phyloP scores from a whole-genome alignment of 441 rosid species.

The Eruca vesicaria region DNA sequence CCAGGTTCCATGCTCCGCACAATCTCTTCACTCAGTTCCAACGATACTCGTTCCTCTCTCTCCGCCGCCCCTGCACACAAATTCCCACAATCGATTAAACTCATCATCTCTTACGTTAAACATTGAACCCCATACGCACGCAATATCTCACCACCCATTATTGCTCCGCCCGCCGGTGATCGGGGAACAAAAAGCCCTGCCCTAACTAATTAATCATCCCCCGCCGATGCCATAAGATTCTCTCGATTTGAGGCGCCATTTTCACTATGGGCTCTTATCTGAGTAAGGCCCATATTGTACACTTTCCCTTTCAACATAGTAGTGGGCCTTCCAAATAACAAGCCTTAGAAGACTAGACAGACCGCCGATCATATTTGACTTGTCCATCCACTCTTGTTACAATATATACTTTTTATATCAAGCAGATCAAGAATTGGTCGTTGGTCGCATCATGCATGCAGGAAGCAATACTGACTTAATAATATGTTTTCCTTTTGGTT shows the following conservation, averaged over 20 bases:
- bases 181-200: not conserved
- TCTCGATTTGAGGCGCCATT: not conserved
- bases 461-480: too few relatives aligned
- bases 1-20: constrained; percentile 94
- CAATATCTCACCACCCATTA: not conserved
- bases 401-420: too few relatives aligned
- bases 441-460: too few relatives aligned
- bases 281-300: not conserved
- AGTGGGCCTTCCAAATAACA: not conserved
- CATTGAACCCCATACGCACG: not conserved
- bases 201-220: not conserved
- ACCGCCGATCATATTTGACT: too few relatives aligned
- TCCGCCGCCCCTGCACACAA: constrained; percentile 50
- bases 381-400: too few relatives aligned
- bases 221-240: not conserved
- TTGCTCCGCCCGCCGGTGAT: not conserved
- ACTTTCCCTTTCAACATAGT: not conserved
- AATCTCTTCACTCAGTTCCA: constrained; percentile 82
- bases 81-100: not conserved
- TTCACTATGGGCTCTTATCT: not conserved
- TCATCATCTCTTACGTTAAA: not conserved
- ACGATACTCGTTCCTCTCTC: constrained; percentile 77
- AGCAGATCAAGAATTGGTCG: too few relatives aligned
- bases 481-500: not conserved
- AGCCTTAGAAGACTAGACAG: not conserved